Base-by-base conservation (phyloP, 371 early-diverging fungal genomes). In the Circinella umbellata region DNA sequence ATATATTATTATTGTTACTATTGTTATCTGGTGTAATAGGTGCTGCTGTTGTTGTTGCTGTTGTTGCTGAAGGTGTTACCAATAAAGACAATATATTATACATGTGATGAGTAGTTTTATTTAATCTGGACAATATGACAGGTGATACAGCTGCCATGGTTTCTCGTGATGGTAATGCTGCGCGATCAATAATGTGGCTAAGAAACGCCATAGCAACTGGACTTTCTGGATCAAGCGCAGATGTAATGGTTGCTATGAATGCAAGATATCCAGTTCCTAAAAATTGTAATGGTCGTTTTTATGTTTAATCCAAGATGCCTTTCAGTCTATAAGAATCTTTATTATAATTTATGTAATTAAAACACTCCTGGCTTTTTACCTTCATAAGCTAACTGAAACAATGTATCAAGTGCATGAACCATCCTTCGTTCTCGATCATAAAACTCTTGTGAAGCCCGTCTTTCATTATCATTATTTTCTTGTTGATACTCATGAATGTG, bases 171-270 rank as follows among this genome's bases (percentile, higher is more conserved):
- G 86, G 88, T 18, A 88, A 67, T 1, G 88, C 80, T 3, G 86
- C 79, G 68, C 82, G 74, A 63, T 88, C 88, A 64, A 88, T 78
- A 47, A 86, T 80, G 70, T 88, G 88, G 59, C 82, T 79, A 14
- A 88, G 69, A 62, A 88, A 88, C 2, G 86, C 86, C 74, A 86
- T 83, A 3, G 86, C 82, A 3, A 88, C 78, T 9, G 86, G 84
- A 46, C 78, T 84, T n/a, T 84, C 85, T 3, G 76, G 73, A 48
- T 80, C 75, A 4, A 84, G 63, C n/a, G 72, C 63, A 3, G 60
- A 66, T 7, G 71, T 68, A 10, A 84, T 73, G 1, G 77, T 72
- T 3, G 69, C 60, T 20, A 84, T 69, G 53, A 80, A 80, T 0
- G 81, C 76, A 36, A 81, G 69, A 49, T 80, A 81, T 27, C 81